Conservation (phyloP, 1,139 yeast genomes). For the Magnusiomyces clavatus region DNA sequence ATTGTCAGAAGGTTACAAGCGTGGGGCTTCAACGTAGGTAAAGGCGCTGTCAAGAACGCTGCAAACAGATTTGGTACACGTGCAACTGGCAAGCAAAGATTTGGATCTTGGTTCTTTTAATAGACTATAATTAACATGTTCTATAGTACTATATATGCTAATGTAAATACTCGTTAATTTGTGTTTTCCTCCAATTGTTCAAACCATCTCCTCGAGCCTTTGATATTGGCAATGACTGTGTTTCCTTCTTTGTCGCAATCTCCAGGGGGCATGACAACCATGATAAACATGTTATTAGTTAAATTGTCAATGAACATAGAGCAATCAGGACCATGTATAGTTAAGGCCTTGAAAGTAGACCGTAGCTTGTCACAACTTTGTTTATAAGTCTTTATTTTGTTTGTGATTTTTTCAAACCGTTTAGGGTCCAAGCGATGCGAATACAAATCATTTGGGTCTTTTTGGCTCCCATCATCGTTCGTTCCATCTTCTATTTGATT, state of each 20-base stretch:
- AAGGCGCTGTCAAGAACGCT: conserved; percentile 22
- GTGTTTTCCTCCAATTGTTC: conserved; percentile 40
- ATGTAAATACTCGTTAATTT: background rate
- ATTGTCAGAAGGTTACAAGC: conserved; percentile 56
- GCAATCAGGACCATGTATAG: conserved; percentile 65
- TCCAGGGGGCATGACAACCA: conserved; percentile 48
- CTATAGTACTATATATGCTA: background rate
- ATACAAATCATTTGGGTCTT: conserved; percentile 17
- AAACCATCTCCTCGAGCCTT: conserved; percentile 60
- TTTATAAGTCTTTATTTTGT: conserved; percentile 88
- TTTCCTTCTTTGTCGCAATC: conserved; percentile 37
- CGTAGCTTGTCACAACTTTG: conserved; percentile 86
- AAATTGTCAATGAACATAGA: conserved; percentile 63
- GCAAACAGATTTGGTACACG: conserved; percentile 7
- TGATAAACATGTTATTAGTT: conserved; percentile 67
- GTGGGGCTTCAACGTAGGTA: conserved; percentile 79
- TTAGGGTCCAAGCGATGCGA: conserved; percentile 57
- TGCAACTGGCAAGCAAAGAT: conserved; percentile 9
- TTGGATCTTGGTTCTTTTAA: conserved; percentile 14
- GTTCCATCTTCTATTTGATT: background rate
- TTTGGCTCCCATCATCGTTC: conserved; percentile 7
- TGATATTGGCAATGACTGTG: conserved; percentile 57
- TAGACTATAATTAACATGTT: background rate
- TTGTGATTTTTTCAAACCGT: conserved; percentile 87
- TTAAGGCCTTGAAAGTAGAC: conserved; percentile 71